These are phyloP conservation scores for Sicyos edulis DNA, from an alignment of 306 rosid genomes.

Conservation along the genomic window DNA sequence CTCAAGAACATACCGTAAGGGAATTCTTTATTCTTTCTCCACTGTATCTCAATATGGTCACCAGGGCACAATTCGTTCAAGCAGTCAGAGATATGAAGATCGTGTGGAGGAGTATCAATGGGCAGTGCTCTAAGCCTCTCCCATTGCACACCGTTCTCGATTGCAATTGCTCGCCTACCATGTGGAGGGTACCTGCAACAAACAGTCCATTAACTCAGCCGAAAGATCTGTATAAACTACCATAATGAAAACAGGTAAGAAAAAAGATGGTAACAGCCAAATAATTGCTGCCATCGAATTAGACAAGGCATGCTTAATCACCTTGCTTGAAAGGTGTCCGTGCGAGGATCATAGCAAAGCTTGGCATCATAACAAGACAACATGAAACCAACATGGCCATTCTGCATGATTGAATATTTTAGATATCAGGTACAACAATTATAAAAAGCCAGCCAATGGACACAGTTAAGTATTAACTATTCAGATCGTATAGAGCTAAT, in stretches of 20 bases:
- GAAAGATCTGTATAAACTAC: not conserved
- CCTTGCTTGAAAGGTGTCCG: conserved; percentile 92
- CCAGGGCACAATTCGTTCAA: conserved; percentile 62
- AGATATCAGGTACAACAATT: not conserved
- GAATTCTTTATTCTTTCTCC: conserved; percentile 90
- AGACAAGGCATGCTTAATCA: conserved; percentile 23
- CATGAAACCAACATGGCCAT: conserved; percentile 92
- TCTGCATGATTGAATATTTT: conserved; percentile 34
- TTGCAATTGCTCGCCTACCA: conserved; percentile 71
- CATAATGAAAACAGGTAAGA: not conserved
- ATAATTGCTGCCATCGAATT: not conserved
- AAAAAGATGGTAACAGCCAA: not conserved
- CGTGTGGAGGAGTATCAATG: conserved; percentile 58
- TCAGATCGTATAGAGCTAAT: conserved; percentile 16
- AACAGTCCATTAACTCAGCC: conserved; percentile 14
- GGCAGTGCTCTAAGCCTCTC: conserved; percentile 84
- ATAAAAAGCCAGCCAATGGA: not conserved
- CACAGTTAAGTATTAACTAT: not conserved
- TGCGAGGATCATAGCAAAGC: conserved; percentile 64
- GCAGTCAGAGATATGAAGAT: conserved; percentile 75
- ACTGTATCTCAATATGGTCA: conserved; percentile 83
- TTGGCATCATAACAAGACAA: conserved; percentile 96
- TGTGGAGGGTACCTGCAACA: conserved; percentile 74
- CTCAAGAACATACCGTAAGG: conserved; percentile 72
- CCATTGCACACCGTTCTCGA: conserved; percentile 62